Evolutionary conservation across 148 eudicot species (phyloP), one percentile per base, ranked within the genome.

Genomic region (Vaccinium vitisidaea): DNA sequence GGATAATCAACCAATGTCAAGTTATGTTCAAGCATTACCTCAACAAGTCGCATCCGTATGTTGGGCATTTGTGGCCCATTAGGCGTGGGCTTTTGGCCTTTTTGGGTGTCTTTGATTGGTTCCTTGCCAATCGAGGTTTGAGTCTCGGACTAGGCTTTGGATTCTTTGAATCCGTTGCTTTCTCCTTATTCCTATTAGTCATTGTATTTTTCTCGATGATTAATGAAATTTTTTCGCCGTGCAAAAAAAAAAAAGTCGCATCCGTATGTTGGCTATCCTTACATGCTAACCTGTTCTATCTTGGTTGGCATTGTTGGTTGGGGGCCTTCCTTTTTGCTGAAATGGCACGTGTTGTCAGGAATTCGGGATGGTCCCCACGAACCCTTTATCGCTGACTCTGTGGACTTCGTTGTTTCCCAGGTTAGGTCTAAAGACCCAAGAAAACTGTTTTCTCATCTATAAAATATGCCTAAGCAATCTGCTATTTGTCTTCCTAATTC

Each of bases 391-490:
- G 99, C 99, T 48, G 99, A 97, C 88, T 95, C 99, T 67, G 98
- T 97, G 56, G 99, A 97, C 88, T 97, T 97, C 77, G 98, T 95
- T 79, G 99, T 97, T 87, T 92, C 99, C 80, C 99, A 97, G 99
- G 99, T 97, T 32, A 32, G 84, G 77, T 79, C 79, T 53, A 10
- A 83, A 50, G 25, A 16, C 77, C 14, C 43, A 48, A 69, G 15
- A 69, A 46, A 32, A 54, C 74, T 49, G 77, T 77, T 73, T 73
- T 32, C 48, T 73, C 14, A 49, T 79, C 67, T 46, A 43, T 32
- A 70, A 46, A 27, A 56, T 74, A 11, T 12, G 19, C 80, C n/a
- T 50, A 82, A 70, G 27, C 79, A 59, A 46, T 75, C 39, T 75
- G 13, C 69, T 19, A 36, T 39, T 39, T 16, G 18, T 56, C 21